Percentiles rank a stretch among this genome's conserved stretches.
Evolutionary conservation across 164 flowering plant species (phyloP).

Genomic region (Umbilicus rupestris): DNA sequence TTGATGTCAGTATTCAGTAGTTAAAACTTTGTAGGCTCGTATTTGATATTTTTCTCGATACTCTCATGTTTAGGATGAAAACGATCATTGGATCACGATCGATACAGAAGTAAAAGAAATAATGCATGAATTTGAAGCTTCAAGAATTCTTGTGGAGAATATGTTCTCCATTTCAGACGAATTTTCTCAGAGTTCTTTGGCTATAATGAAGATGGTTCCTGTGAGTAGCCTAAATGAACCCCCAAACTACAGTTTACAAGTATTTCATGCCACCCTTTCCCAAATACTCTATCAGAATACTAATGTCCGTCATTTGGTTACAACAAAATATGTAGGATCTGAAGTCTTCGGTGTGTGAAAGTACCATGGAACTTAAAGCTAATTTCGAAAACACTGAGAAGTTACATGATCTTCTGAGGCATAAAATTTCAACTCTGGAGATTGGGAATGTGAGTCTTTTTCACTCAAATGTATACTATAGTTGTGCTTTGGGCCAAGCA

Average conservation of each 20-base stretch:
- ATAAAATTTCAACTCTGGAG: slow-evolving; percentile 26
- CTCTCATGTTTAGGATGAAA: slow-evolving; percentile 15
- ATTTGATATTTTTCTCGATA: not conserved
- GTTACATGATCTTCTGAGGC: slow-evolving; percentile 24
- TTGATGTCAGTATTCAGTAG: not conserved
- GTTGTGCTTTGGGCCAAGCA: not conserved
- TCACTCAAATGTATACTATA: not conserved
- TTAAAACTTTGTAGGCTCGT: not conserved
- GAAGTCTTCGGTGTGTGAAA: slow-evolving; percentile 24
- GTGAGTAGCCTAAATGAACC: slow-evolving; percentile 31
- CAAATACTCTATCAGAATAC: not conserved
- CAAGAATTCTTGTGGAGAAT: slow-evolving; percentile 21
- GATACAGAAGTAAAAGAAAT: slow-evolving; percentile 38
- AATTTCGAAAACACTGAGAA: slow-evolving; percentile 25
- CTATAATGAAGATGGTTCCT: slow-evolving; percentile 19
- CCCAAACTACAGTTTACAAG: not conserved
- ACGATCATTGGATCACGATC: slow-evolving; percentile 23
- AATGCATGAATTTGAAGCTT: slow-evolving; percentile 39
- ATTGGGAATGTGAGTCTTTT: slow-evolving; percentile 39
- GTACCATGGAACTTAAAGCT: slow-evolving; percentile 25
- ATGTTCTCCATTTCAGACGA: slow-evolving; percentile 45
- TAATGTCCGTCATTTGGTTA: not conserved
- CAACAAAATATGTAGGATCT: slow-evolving; percentile 37
- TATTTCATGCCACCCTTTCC: not conserved
- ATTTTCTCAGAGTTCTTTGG: slow-evolving; percentile 31